Conservation (phyloP, 2,329 filamentous ascomycete species). For the Sporothrix dimorphospora region DNA sequence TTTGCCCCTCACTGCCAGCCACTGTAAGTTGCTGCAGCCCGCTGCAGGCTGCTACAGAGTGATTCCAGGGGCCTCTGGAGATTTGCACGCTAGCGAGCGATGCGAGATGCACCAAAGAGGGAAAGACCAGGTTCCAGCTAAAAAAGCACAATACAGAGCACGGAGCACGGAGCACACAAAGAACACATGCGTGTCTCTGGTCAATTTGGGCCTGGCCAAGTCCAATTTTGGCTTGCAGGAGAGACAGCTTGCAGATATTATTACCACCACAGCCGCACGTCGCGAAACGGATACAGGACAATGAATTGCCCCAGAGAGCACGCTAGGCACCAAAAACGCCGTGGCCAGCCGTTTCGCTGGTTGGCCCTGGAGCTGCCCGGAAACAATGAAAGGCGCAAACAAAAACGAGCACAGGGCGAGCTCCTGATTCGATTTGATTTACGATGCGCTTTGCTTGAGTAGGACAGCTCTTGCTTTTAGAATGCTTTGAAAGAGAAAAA, state of each 20-base stretch:
- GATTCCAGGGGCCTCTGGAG: conserved; percentile 13
- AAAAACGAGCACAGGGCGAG: background rate
- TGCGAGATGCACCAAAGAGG: conserved; percentile 21
- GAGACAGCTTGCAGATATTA: conserved; percentile 22
- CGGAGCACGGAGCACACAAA: conserved; percentile 3
- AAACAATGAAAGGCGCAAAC: background rate
- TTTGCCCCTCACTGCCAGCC: background rate
- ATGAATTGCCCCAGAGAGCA: no score
- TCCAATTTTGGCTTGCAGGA: conserved; percentile 17
- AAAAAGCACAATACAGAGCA: background rate
- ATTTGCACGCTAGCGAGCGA: conserved; percentile 4
- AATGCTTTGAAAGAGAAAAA: no score
- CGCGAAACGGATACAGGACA: background rate
- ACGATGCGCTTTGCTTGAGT: background rate
- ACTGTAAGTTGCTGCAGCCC: background rate
- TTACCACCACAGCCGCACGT: background rate
- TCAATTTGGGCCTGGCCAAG: background rate
- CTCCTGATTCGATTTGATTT: background rate
- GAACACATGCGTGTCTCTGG: background rate
- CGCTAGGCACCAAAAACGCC: no score
- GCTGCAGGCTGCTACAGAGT: conserved; percentile 1
- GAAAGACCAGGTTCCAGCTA: conserved; percentile 5
- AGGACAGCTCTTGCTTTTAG: background rate
- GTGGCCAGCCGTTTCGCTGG: background rate
- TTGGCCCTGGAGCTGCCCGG: background rate